These are phyloP conservation scores for Saccharomycopsis fibuligera DNA, from an alignment of 805 yeast species.

Conservation along the genomic window DNA sequence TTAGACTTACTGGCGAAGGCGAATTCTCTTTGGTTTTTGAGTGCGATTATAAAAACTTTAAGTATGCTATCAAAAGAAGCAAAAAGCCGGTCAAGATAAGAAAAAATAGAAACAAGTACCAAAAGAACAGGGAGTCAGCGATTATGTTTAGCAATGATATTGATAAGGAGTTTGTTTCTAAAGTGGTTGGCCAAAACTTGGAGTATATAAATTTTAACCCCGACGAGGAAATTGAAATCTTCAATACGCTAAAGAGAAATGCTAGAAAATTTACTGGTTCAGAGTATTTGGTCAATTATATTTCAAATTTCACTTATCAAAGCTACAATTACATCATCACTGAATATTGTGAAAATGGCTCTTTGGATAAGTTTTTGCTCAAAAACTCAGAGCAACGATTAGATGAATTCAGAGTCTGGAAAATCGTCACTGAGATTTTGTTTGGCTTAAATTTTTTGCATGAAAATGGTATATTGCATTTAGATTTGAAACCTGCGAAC, in stretches of 20 bases:
- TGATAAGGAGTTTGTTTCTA: slow-evolving; percentile 12
- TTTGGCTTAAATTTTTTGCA: slow-evolving; percentile 81
- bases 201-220: slow-evolving; percentile 10
- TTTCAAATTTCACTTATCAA: slow-evolving; percentile 15
- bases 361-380: slow-evolving; percentile 69
- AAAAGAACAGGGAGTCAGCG: slow-evolving; percentile 10
- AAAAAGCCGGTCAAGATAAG: slow-evolving; percentile 32
- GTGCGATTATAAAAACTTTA: slow-evolving; percentile 53
- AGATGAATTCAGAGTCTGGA: slow-evolving; percentile 98
- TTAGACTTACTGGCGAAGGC: slow-evolving; percentile 71
- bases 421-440: slow-evolving; percentile 80
- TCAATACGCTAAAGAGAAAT: slow-evolving; percentile 26
- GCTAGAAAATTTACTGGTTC: slow-evolving; percentile 13
- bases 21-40: slow-evolving; percentile 88
- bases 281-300: slow-evolving; percentile 18
- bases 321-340: slow-evolving; percentile 68
- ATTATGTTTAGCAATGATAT: slow-evolving; percentile 3
- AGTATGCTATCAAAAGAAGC: slow-evolving; percentile 84
- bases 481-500: slow-evolving; percentile 94
- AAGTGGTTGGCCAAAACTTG: slow-evolving; percentile 2
- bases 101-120: slow-evolving; percentile 1
- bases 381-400: slow-evolving; percentile 51
- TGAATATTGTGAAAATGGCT: slow-evolving; percentile 93
- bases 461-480: slow-evolving; percentile 64
- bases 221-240: slow-evolving; percentile 32